Conservation (phyloP, 257 asterid genomes). For the Przewalskia tangutica region DNA sequence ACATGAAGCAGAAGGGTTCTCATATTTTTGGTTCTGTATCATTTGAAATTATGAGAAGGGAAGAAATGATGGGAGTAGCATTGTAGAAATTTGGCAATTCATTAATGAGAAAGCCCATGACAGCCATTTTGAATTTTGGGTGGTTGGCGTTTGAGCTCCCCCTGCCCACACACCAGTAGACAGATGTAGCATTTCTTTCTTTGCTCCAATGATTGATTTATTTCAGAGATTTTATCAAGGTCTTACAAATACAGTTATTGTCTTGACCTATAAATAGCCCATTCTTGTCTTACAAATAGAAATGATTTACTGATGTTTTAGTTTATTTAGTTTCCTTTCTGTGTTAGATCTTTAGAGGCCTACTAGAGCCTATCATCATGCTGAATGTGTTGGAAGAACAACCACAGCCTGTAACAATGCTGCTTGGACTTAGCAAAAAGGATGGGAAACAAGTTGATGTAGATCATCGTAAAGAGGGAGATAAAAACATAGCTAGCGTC, state of each 20-base stretch:
- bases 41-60: neutral
- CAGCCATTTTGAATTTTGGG: neutral
- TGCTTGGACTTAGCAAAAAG: slow-evolving; percentile 59
- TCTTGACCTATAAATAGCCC: neutral
- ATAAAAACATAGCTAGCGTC: slow-evolving; percentile 38
- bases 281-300: neutral
- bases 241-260: neutral
- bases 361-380: slow-evolving; percentile 58
- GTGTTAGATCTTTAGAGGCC: slow-evolving; percentile 38
- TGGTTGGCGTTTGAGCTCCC: neutral
- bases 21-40: neutral
- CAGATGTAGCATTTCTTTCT: neutral
- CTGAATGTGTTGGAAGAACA: slow-evolving; percentile 44
- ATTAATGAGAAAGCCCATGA: neutral
- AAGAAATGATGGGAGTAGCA: neutral
- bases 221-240: neutral
- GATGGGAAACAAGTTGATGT: slow-evolving; percentile 50
- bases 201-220: neutral
- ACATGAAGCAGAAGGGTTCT: neutral
- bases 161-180: neutral
- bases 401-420: slow-evolving; percentile 75
- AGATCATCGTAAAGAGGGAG: slow-evolving; percentile 31
- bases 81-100: neutral
- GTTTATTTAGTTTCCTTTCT: neutral
- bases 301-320: neutral